Evolutionary conservation across 2,329 filamentous ascomycete species (phyloP).

Genomic region (Davidsoniella virescens): DNA sequence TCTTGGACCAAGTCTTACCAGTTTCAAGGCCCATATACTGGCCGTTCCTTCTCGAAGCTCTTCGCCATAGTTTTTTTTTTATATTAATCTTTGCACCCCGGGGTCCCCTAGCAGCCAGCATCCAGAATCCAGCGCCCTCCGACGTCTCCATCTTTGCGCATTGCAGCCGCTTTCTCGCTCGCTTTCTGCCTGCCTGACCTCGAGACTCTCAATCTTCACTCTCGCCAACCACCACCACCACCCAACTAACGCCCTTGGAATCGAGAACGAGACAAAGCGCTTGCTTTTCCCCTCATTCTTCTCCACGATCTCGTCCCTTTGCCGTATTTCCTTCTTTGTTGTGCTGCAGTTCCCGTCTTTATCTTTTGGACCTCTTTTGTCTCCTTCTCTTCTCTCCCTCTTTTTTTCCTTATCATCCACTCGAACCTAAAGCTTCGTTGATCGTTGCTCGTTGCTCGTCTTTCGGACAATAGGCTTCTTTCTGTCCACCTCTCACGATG

Average conservation of each 20-base stretch:
- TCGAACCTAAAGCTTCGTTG: not conserved
- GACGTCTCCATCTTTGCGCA: not conserved
- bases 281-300: not conserved
- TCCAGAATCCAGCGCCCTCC: not conserved
- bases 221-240: not conserved
- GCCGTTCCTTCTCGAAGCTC: too few species aligned
- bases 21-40: not conserved
- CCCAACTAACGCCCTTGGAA: not conserved
- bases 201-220: not conserved
- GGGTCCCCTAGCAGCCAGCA: not conserved
- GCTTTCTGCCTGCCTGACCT: not conserved
- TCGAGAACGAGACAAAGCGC: not conserved
- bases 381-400: not conserved
- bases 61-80: too few species aligned
- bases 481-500: conserved; percentile 31
- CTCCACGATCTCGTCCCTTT: not conserved
- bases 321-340: not conserved
- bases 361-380: not conserved
- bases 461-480: conserved; percentile 1
- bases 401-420: conserved; percentile 1
- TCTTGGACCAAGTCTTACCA: conserved; percentile 8
- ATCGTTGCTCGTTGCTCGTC: not conserved
- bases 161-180: not conserved
- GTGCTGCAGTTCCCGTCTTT: not conserved
- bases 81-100: not conserved